Evolutionary conservation across 306 rosid genomes (phyloP), one percentile per base, ranked within the genome.

Genomic region (Casuarina cunninghamiana): DNA sequence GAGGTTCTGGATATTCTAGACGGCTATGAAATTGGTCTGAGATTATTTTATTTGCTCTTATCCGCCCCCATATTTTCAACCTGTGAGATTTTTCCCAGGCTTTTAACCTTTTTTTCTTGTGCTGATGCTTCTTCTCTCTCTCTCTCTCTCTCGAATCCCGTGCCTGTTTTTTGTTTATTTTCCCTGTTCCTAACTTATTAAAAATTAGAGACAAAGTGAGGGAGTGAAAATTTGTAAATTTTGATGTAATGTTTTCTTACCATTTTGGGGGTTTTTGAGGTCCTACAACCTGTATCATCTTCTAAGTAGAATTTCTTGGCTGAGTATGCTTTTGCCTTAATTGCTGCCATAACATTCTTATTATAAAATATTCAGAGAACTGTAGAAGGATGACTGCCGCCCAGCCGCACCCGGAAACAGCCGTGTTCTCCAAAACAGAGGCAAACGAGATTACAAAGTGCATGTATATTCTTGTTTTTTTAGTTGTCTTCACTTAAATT

Each of bases 1-100:
- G 90, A 70, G 99, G 99, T 79, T 96, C 99, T 80, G 99, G 99
- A 82, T 96, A 91, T 87, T 93, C 98, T 68, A 81, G 91, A 79
- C 92, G 99, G 79, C 86, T 96, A 55, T 96, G 86, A 93, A 79
- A 78, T 63, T 17, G 42, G 46, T 72, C 61, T 0, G 55, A 55
- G 73, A 17, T 35, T 65, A 19, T 62, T 45, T 62, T 46, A 17
- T 17, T 41, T 66, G 50, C 16, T 42, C 35, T 41, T 15, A 66
- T 48, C 75, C 12, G 8, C 15, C 67, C 73, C 58, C 68, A 69
- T 8, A 26, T 72, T 53, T 50, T 21, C 17, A 6, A 35, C 58
- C 65, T 67, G 69, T 76, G 58, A 67, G 75, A 74, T 53, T 43
- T 79, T 72, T 51, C 21, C 63, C 26, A 38, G 15, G 10, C 58